Conservation (phyloP, 371 early-diverging fungal species). For the Mortierella sp. region DNA sequence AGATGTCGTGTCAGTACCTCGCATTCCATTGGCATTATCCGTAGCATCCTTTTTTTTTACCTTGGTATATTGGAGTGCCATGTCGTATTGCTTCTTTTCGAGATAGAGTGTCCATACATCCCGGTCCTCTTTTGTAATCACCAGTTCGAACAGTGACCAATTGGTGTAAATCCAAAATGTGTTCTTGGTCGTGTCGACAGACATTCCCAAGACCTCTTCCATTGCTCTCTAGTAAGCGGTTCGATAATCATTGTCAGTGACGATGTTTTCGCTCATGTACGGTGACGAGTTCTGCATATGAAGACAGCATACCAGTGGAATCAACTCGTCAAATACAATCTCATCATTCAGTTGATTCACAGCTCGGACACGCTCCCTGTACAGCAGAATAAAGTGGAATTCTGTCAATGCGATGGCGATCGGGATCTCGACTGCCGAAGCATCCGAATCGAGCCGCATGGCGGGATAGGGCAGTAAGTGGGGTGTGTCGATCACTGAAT, state of each 20-base stretch:
- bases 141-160: slow-evolving; percentile 83
- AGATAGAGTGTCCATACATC: slow-evolving; percentile 93
- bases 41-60: too few relatives aligned
- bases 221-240: slow-evolving; percentile 58
- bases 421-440: slow-evolving; percentile 68
- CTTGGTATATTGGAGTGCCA: slow-evolving; percentile 82
- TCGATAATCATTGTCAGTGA: too few relatives aligned
- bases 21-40: too few relatives aligned
- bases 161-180: slow-evolving; percentile 93
- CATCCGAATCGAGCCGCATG: slow-evolving; percentile 59
- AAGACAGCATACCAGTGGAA: slow-evolving; percentile 66
- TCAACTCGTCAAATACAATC: slow-evolving; percentile 83
- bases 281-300: neutral
- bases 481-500: slow-evolving; percentile 83
- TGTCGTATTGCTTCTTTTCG: slow-evolving; percentile 76
- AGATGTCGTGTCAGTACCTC: too few relatives aligned
- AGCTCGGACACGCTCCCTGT: slow-evolving; percentile 78
- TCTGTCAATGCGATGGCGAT: slow-evolving; percentile 83
- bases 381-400: slow-evolving; percentile 89
- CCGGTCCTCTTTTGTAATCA: slow-evolving; percentile 89
- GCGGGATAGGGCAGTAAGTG: slow-evolving; percentile 83
- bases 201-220: slow-evolving; percentile 72
- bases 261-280: too few relatives aligned
- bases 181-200: slow-evolving; percentile 78
- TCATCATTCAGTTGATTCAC: slow-evolving; percentile 83